Conservation (phyloP, 2,329 filamentous ascomycete species). For the Fusarium torulosum region DNA sequence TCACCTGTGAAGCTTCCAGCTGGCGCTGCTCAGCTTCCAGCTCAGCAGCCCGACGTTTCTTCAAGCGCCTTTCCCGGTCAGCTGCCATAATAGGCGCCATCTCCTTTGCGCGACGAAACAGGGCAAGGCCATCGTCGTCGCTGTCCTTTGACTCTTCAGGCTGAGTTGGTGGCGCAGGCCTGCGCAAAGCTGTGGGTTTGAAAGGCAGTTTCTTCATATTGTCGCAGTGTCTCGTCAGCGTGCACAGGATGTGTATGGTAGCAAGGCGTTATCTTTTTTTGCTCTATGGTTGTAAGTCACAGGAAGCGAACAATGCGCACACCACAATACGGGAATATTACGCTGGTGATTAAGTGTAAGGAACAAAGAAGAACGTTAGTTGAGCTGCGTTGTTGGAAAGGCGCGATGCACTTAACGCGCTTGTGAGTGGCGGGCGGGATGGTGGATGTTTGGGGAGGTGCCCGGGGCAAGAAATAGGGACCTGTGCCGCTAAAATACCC, state of each 20-base stretch:
- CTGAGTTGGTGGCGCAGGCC: conserved; percentile 45
- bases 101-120: conserved; percentile 65
- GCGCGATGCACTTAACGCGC: conserved; percentile 40
- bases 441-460: conserved; percentile 15
- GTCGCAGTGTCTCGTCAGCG: conserved; percentile 22
- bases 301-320: background rate
- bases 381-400: conserved; percentile 1
- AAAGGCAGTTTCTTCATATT: conserved; percentile 61
- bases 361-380: background rate
- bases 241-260: conserved; percentile 16
- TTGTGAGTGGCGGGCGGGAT: conserved; percentile 11
- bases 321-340: background rate
- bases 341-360: conserved; percentile 2
- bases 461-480: conserved; percentile 6
- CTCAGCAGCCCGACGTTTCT: conserved; percentile 44
- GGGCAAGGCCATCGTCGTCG: conserved; percentile 55
- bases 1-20: conserved; percentile 33
- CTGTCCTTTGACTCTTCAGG: conserved; percentile 35
- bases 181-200: conserved; percentile 61
- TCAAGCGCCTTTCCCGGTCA: conserved; percentile 53
- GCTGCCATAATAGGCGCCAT: conserved; percentile 61
- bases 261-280: conserved; percentile 17
- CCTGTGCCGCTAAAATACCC: conserved; percentile 37
- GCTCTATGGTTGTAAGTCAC: conserved; percentile 7
- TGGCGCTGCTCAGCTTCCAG: conserved; percentile 36